phyloP scores from a whole-genome alignment of 352 stramenopile genomes.

The Saprolegnia parasitica region DNA sequence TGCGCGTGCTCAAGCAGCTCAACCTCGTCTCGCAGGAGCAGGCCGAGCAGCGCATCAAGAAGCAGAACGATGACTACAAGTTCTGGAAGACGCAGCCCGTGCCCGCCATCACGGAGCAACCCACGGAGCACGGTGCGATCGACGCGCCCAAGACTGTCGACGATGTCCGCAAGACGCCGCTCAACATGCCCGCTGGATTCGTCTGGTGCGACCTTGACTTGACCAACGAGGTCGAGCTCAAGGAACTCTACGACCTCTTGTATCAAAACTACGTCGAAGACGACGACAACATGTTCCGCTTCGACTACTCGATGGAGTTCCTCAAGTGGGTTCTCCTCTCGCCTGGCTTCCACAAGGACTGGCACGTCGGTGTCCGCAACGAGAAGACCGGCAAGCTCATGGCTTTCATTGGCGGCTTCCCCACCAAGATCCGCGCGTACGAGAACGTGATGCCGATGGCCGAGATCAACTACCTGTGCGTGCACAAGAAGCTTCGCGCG shows the following conservation, averaged over 20 bases:
- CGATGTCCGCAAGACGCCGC: constrained; percentile 90
- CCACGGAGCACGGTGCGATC: constrained; percentile 87
- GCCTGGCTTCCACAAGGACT: constrained; percentile 89
- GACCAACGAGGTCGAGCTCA: constrained; percentile 51
- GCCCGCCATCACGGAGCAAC: constrained; percentile 58
- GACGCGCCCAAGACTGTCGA: constrained; percentile 86
- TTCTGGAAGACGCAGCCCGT: constrained; percentile 92
- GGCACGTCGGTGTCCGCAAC: constrained; percentile 94
- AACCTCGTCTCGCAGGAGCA: constrained; percentile 40
- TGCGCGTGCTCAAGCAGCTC: constrained; percentile 59
- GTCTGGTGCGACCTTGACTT: constrained; percentile 91
- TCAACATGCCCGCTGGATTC: constrained; percentile 95
- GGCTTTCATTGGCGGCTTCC: constrained; percentile 96
- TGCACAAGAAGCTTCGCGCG: constrained; percentile 97
- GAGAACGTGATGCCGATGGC: constrained; percentile 55
- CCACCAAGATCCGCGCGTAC: constrained; percentile 74
- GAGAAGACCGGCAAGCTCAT: constrained; percentile 91
- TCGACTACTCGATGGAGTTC: constrained; percentile 85
- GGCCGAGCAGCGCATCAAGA: constrained; percentile 25
- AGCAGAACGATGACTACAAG: constrained; percentile 54
- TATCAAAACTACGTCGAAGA: constrained; percentile 99
- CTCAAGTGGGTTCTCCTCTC: constrained; percentile 91
- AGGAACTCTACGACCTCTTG: constrained; percentile 96
- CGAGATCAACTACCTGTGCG: constrained; percentile 99
- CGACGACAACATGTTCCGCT: constrained; percentile 96